These are phyloP conservation scores for Pinguiococcus pyrenoidosus DNA, from an alignment of 108 stramenopile genomes.

Conservation along the genomic window DNA sequence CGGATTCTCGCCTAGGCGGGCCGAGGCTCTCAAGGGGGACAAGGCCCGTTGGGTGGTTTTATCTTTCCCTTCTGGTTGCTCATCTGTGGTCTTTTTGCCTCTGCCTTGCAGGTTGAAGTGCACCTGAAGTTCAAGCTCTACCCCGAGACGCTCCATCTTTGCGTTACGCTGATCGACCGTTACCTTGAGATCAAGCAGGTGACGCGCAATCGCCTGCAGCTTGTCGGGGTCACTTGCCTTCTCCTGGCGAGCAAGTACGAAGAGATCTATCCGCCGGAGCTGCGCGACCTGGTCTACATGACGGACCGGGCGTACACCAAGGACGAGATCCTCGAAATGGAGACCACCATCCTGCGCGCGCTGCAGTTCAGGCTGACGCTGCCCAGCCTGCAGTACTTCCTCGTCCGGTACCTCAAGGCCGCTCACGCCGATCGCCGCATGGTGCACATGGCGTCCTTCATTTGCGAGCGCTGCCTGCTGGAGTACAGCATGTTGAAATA, in stretches of 20 bases:
- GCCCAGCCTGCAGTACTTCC: constrained; percentile 80
- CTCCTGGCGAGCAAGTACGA: constrained; percentile 97
- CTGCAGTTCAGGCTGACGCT: constrained; percentile 77
- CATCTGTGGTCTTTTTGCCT: not conserved
- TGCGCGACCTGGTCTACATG: constrained; percentile 90
- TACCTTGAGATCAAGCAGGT: constrained; percentile 63
- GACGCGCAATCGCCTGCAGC: constrained; percentile 70
- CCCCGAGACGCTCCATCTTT: constrained; percentile 90
- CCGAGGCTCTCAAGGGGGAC: too few relatives aligned
- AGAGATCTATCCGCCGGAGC: constrained; percentile 96
- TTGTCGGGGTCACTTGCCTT: constrained; percentile 93
- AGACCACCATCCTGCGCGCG: constrained; percentile 62
- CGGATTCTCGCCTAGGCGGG: too few relatives aligned
- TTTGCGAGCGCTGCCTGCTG: constrained; percentile 85
- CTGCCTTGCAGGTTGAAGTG: constrained; percentile 58
- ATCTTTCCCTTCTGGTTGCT: not conserved
- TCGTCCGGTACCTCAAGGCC: constrained; percentile 78
- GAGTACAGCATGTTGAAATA: constrained; percentile 69
- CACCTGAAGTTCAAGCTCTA: constrained; percentile 94
- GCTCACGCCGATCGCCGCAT: constrained; percentile 64
- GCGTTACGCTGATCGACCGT: constrained; percentile 91
- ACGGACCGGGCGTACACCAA: constrained; percentile 83
- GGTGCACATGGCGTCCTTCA: constrained; percentile 66
- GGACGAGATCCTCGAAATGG: constrained; percentile 87
- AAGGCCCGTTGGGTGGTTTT: too few relatives aligned